Base-by-base conservation (phyloP, 202 grass and related monocot species). In the Schoenoplectus tabernaemontani region DNA sequence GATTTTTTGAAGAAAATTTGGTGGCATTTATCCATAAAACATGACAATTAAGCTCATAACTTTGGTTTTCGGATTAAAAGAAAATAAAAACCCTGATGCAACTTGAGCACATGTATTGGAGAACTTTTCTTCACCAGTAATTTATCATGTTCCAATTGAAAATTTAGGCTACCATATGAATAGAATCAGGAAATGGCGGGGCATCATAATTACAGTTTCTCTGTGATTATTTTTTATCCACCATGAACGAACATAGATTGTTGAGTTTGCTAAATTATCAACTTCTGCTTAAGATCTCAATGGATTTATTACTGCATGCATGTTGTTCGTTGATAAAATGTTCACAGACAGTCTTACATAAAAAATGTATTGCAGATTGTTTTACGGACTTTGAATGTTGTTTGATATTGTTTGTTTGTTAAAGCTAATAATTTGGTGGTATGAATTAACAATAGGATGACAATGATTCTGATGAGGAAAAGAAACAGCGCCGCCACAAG, bases 401-500 rank as follows among this genome's bases (percentile, higher is more conserved):
- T 73, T 17, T 81, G 59, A 13, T 13, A 3, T 11, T 75, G 4
- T 76, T 12, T 9, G 22, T 0, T 81, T 67, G 56, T 83, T 0
- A 66, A 59, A 32, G 56, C 78, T 7, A 54, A 51, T 0, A 57
- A 0, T 77, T 81, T 0, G 80, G 78, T 4, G 81, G 73, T n/a
- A 64, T 57, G 47, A 84, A 78, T 47, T 84, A 89, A 72, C 86
- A 74, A 37, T 39, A 65, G 19, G 77, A 73, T 65, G 61, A 90
- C n/a, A 84, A 86, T 4, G 84, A 74, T 53, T 78, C 77, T 65
- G 83, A 86, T 12, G 90, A 87, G 22, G 87, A 90, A 37, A 87
- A 82, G 75, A 89, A 91, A 76, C 79, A 81, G 12, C 85, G 76
- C 9, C 86, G 69, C 30, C 83, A 85, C 41, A 90, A 93, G 78